phyloP scores from a whole-genome alignment of 306 rosid genomes.

The Benincasa hispida region DNA sequence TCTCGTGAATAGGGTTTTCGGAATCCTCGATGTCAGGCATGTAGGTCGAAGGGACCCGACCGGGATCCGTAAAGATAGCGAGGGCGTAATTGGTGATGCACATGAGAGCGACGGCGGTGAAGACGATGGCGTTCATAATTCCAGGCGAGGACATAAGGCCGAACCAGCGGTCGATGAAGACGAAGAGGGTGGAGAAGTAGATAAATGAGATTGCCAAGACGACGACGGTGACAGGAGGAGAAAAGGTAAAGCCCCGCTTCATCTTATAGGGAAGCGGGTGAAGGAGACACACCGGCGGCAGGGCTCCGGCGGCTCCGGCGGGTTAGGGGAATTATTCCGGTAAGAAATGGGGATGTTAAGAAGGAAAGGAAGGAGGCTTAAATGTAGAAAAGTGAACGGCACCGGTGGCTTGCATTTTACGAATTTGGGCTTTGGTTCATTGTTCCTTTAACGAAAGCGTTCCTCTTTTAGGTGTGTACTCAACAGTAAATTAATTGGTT shows the following conservation, averaged over 20 bases:
- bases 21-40: constrained; percentile 68
- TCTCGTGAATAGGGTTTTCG: constrained; percentile 64
- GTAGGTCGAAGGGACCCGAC: constrained; percentile 67
- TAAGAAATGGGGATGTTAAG: background rate
- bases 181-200: constrained; percentile 64
- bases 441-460: background rate
- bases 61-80: constrained; percentile 66
- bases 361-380: constrained; percentile 3
- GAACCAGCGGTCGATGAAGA: constrained; percentile 76
- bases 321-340: background rate
- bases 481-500: background rate
- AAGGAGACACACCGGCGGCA: constrained; percentile 51
- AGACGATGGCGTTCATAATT: constrained; percentile 55
- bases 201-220: constrained; percentile 39
- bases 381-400: constrained; percentile 13
- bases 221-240: constrained; percentile 62
- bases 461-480: background rate
- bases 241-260: constrained; percentile 35
- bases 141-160: constrained; percentile 93
- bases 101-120: constrained; percentile 55
- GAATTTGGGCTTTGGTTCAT: constrained; percentile 1
- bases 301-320: constrained; percentile 61
- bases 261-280: constrained; percentile 15
- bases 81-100: constrained; percentile 39
- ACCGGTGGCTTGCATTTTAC: constrained; percentile 14